Base-by-base conservation (phyloP, 805 yeast genomes). In the Aciculoconidium aculeatum region DNA sequence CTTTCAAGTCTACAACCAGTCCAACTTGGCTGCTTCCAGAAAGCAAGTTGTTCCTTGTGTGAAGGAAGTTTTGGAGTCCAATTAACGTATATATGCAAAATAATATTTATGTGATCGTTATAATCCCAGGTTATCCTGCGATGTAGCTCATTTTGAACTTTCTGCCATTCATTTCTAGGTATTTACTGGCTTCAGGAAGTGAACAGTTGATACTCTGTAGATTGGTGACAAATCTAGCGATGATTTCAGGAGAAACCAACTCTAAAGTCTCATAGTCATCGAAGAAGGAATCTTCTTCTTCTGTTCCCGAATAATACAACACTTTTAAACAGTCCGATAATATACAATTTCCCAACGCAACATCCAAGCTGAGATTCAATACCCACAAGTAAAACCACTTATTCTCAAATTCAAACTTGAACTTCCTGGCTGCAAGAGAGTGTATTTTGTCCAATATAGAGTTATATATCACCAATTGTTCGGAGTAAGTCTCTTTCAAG, bases 21-120 rank as follows among this genome's bases (percentile, higher is more conserved):
- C 30, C 4, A 75, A 80, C 36, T 44, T 68, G 9, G 51, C 57
- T 6, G 88, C 90, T 1, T 81, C 92, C 19, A 69, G 96, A 44
- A 88, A 88, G 50, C 94, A 83, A 49, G 84, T 87, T 8, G 95
- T 84, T 4, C 96, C 96, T 3, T 53, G 51, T 8, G 55, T 65
- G 11, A 61, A 65, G 47, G 44, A 41, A 1, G 44, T 50, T 16
- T 34, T 63, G 15, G 63, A 58, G 27, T 17, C 9, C 19, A 17
- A 17, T 17, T 11, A 9, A 11, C 14, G 20, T 17, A 15, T n/a
- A 11, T 23, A 11, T 13, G 7, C 15, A 8, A n/a, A 16, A 17
- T 7, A 7, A 15, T n/a, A 7, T 12, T 3, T 11, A n/a, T 17
- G 19, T 9, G 15, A n/a, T n/a, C 21, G n/a, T 5, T 9, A 9